Evolutionary conservation across 768 basidiomycete species (phyloP).

Genomic region (Baorangia bicolor): DNA sequence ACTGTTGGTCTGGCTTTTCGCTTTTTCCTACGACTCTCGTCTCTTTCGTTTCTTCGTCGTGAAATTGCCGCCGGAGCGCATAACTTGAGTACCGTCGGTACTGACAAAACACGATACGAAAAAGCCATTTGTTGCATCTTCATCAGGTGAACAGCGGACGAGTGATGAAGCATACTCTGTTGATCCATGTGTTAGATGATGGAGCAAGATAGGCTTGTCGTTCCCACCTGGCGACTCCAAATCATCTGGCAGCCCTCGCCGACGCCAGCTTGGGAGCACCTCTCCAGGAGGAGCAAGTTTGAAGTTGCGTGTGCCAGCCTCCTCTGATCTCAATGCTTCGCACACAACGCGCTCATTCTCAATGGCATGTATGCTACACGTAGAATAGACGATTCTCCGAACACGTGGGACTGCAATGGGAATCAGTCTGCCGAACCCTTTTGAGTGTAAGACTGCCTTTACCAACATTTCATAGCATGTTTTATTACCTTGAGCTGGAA

Average conservation of each 20-base stretch:
- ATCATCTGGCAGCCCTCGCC: constrained; percentile 72
- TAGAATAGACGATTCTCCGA: constrained; percentile 89
- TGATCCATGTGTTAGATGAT: background rate
- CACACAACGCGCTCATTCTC: constrained; percentile 94
- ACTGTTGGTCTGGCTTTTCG: constrained; percentile 14
- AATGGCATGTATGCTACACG: constrained; percentile 88
- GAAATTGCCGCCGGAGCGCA: constrained; percentile 2
- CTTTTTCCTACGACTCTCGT: constrained; percentile 21
- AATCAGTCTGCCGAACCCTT: constrained; percentile 7
- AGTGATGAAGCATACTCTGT: constrained; percentile 58
- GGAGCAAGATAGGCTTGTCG: background rate
- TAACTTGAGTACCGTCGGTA: background rate
- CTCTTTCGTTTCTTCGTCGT: constrained; percentile 29
- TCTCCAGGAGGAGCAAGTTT: constrained; percentile 60
- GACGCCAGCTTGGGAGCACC: constrained; percentile 79
- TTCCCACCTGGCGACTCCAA: constrained; percentile 53
- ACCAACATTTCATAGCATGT: constrained; percentile 91
- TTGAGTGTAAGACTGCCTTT: constrained; percentile 22
- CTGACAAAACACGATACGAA: constrained; percentile 91
- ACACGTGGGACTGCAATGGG: constrained; percentile 64
- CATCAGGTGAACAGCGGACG: constrained; percentile 73
- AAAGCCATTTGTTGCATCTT: constrained; percentile 93
- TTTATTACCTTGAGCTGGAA: constrained; percentile 91
- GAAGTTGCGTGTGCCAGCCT: constrained; percentile 63
- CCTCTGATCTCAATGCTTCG: constrained; percentile 66